These are phyloP conservation scores for Lathyrus tuberosus DNA, from an alignment of 306 rosid genomes.

Conservation along the genomic window DNA sequence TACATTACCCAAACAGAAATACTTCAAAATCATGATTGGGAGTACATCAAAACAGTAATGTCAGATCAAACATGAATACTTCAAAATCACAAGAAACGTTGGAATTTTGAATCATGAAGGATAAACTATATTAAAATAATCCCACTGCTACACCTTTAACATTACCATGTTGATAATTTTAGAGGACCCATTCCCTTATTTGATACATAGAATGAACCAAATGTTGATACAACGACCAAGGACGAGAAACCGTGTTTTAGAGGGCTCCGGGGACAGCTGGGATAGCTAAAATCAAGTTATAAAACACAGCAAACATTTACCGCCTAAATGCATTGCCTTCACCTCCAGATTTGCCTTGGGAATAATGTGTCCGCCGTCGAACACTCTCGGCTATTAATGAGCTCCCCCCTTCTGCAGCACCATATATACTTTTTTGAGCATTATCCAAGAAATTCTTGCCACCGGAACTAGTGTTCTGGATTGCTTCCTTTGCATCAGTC, in stretches of 20 bases:
- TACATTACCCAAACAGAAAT: constrained; percentile 15
- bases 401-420: constrained; percentile 90
- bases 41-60: not conserved
- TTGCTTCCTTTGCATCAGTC: constrained; percentile 67
- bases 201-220: constrained; percentile 18
- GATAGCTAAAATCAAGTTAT: constrained; percentile 4
- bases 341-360: constrained; percentile 66
- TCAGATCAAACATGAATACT: constrained; percentile 1
- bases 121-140: not conserved
- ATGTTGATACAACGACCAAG: constrained; percentile 15
- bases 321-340: constrained; percentile 82
- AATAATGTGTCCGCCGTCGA: constrained; percentile 88
- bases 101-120: not conserved
- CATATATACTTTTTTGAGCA: constrained; percentile 75
- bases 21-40: not conserved
- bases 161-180: not conserved
- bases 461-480: constrained; percentile 40
- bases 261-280: constrained; percentile 7
- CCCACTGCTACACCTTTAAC: constrained; percentile 6
- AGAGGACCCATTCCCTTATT: constrained; percentile 1
- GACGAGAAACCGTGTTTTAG: constrained; percentile 8
- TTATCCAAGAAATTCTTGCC: constrained; percentile 83
- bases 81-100: constrained; percentile 9
- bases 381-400: constrained; percentile 91
- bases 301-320: constrained; percentile 30